Conservation (phyloP, 176 grass and related monocot species). For the Cymbopogon citratus region DNA sequence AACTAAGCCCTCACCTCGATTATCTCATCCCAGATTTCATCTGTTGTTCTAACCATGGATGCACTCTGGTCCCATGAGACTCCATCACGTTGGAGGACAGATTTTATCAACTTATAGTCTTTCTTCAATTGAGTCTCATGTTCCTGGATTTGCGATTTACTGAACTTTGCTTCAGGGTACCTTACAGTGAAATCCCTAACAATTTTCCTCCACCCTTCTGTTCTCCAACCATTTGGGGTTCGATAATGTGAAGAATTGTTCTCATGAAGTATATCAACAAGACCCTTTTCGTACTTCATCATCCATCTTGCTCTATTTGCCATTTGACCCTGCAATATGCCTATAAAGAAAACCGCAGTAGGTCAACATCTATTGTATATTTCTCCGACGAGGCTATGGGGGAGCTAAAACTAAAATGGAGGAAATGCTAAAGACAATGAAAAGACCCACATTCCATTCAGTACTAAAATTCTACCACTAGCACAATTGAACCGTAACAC, state of each 20-base stretch:
- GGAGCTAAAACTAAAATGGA: background rate
- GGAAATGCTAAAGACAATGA: background rate
- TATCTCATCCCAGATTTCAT: constrained; percentile 57
- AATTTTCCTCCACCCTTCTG: constrained; percentile 44
- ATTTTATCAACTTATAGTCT: constrained; percentile 43
- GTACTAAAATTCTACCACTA: background rate
- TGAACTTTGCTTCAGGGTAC: constrained; percentile 43
- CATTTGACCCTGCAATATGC: constrained; percentile 25
- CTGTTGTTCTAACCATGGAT: constrained; percentile 42
- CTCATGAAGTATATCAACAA: constrained; percentile 43
- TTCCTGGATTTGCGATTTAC: constrained; percentile 49
- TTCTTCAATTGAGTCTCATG: constrained; percentile 49
- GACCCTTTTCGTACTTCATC: constrained; percentile 47
- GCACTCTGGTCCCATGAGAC: constrained; percentile 47
- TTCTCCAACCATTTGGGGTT: constrained; percentile 44
- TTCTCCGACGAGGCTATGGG: background rate
- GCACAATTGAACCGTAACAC: background rate
- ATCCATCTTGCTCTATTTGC: constrained; percentile 44
- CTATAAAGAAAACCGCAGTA: background rate
- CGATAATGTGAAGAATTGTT: constrained; percentile 38
- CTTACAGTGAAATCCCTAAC: constrained; percentile 36
- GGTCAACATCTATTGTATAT: background rate
- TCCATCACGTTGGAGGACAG: constrained; percentile 34
- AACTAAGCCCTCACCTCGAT: constrained; percentile 34
- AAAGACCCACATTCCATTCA: background rate